Conservation (phyloP, 495 filamentous ascomycete species). For the Neurospora pannonica region DNA sequence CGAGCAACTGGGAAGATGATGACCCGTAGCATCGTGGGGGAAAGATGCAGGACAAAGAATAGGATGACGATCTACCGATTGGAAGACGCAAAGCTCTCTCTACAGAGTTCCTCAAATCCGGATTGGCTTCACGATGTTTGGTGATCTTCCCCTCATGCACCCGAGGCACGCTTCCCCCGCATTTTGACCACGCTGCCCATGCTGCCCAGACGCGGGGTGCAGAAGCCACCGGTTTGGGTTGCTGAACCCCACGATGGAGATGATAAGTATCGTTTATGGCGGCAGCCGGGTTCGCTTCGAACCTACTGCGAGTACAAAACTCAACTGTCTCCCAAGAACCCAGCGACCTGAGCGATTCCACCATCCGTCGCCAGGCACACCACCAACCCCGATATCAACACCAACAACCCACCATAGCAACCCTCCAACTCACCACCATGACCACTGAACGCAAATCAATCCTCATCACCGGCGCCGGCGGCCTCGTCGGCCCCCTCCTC, state of each 20-base stretch:
- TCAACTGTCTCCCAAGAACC: not conserved
- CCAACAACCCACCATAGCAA: not conserved
- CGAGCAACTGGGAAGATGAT: not conserved
- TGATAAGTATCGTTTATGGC: not conserved
- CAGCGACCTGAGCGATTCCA: not conserved
- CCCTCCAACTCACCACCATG: too few relatives aligned
- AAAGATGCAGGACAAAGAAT: not conserved
- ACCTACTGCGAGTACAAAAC: not conserved
- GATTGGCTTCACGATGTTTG: not conserved
- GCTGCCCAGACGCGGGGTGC: not conserved
- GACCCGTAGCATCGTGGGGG: not conserved
- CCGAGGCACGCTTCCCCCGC: not conserved
- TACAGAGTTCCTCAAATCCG: not conserved
- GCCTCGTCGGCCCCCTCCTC: conserved; percentile 61
- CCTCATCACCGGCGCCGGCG: conserved; percentile 64
- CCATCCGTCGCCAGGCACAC: not conserved
- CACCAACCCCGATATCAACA: not conserved
- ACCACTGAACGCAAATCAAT: conserved; percentile 38
- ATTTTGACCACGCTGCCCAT: not conserved
- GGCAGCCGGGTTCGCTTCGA: too few relatives aligned
- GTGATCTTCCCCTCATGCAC: not conserved
- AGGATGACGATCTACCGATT: not conserved
- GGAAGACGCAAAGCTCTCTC: not conserved
- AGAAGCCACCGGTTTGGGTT: not conserved
- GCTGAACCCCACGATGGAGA: not conserved